Evolutionary conservation across 768 basidiomycete species (phyloP), one percentile per base, ranked within the genome.

Genomic region (Mycena albidolilacea): DNA sequence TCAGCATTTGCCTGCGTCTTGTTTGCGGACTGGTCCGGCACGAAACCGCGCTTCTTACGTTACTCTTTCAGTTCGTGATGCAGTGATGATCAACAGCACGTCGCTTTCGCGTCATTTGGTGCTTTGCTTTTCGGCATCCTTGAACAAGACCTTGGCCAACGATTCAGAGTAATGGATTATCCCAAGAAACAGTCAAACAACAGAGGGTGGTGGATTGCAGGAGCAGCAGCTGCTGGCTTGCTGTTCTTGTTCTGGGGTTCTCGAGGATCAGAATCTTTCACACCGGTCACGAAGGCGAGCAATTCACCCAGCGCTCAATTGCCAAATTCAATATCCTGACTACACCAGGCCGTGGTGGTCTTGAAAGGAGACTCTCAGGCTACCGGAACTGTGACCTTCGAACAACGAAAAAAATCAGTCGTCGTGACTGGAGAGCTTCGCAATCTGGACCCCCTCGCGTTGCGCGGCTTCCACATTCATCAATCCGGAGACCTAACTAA

Each of bases 381-480:
- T 63, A 81, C 83, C 50, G 95, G 95, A 50, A 90, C 87, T 5
- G 88, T 95, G 70, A 86, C 84, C 50, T 95, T 96, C 80, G 84
- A 86, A 38, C 94, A 95, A 80, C 66, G 84, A 19, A 79, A 81
- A 72, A 79, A 78, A 67, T 87, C 86, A 3, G 87, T 90, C 35
- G 92, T 94, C 61, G 82, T 96, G 50, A 87, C 87, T 11, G 93
- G 93, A 37, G 85, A 88, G 64, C 84, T 96, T 73, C 85, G 82
- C 69, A 88, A 88, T 72, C 86, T 96, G 57, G 87, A 89, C 73
- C 84, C 90, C 6, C 85, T 85, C 61, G 85, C 91, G 6, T 79
- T 85, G 70, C 88, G 91, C 44, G 95, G 95, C 7, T 94, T 95
- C 84, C 95, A 96, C 82, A 83, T 96, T 69, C 95, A 96, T 66